Evolutionary conservation across 441 rosid species (phyloP), one percentile per base, ranked within the genome.

Genomic region (Breynia disticha): DNA sequence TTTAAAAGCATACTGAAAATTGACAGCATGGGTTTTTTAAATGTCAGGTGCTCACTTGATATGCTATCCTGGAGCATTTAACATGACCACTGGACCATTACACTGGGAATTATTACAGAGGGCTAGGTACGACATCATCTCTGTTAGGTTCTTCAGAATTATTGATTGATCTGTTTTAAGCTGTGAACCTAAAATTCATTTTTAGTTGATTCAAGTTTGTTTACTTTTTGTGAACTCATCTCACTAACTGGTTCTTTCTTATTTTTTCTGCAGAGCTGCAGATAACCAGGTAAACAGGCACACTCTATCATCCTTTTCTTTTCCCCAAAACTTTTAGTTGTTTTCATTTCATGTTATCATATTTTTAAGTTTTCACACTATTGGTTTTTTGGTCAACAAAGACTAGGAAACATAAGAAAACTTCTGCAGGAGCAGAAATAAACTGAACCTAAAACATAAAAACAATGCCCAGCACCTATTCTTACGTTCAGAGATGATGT

Each of bases 71-170:
- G 96, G 97, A 62, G 96, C 99, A 47, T 93, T 89, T 74, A 86
- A 93, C 77, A 93, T 84, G 97, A 93, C 97, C 19, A 93, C 97
- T 24, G 97, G 99, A 55, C 99, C 97, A 42, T 76, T 93, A 65
- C 99, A 93, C 46, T 93, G 95, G 97, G 97, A 93, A 55, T 73
- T 93, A 50, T 46, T 83, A 67, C 96, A 93, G 77, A 79, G 99
- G 67, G 95, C 93, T 68, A 86, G 99, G 97, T 89, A 57, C 56
- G 53, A 52, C 50, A 16, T 5, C 39, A 24, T 22, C 55, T 28
- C 55, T 28, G 35, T 4, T 28, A 2, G 32, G 3, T 28, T 9
- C 35, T 28, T 28, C 35, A 28, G 35, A 28, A 28, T 28, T 28
- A 28, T 28, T 28, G 8, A 0, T 28, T 4, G 1, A 28, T 28